Evolutionary conservation across 352 stramenopile genomes (phyloP).

Genomic region (Phytophthora sp.): DNA sequence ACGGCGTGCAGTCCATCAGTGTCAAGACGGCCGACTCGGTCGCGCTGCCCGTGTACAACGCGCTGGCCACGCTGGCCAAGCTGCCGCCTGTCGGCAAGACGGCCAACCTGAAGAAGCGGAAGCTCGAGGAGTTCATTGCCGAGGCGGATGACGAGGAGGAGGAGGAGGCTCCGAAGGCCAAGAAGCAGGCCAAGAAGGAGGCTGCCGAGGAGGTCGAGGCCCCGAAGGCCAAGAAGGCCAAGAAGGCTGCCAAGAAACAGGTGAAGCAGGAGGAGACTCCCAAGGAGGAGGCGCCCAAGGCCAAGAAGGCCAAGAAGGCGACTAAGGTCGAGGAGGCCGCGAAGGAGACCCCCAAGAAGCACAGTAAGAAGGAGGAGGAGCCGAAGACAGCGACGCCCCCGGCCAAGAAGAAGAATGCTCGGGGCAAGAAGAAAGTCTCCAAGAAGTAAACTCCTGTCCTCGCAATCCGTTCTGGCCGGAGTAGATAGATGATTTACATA

Average conservation of each 20-base stretch:
- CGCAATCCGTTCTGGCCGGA: slow-evolving; percentile 8
- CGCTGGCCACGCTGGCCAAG: slow-evolving; percentile 64
- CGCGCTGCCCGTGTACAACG: slow-evolving; percentile 92
- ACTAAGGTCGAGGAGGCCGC: slow-evolving; percentile 19
- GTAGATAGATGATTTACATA: slow-evolving; percentile 46
- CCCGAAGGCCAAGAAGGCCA: slow-evolving; percentile 34
- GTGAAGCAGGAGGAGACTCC: slow-evolving; percentile 4
- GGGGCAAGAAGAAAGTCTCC: slow-evolving; percentile 32
- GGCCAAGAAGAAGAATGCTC: slow-evolving; percentile 35
- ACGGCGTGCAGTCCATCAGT: slow-evolving; percentile 92
- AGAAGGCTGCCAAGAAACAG: slow-evolving; percentile 37
- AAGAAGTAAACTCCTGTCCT: slow-evolving; percentile 33
- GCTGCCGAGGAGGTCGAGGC: slow-evolving; percentile 9
- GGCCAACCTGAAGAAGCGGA: slow-evolving; percentile 64
- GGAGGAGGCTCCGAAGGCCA: slow-evolving; percentile 18
- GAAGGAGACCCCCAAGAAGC: slow-evolving; percentile 19
- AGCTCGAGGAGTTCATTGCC: slow-evolving; percentile 57
- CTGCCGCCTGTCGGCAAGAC: slow-evolving; percentile 62
- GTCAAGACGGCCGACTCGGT: slow-evolving; percentile 91
- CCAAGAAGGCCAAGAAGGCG: slow-evolving; percentile 28
- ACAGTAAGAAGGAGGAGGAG: slow-evolving; percentile 13
- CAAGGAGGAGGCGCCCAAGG: slow-evolving; percentile 11
- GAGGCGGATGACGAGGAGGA: slow-evolving; percentile 9
- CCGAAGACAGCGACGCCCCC: slow-evolving; percentile 11
- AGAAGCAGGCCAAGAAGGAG: slow-evolving; percentile 34